Base-by-base conservation (phyloP, 768 basidiomycete species). In the Erythrobasidium yunnanense region DNA sequence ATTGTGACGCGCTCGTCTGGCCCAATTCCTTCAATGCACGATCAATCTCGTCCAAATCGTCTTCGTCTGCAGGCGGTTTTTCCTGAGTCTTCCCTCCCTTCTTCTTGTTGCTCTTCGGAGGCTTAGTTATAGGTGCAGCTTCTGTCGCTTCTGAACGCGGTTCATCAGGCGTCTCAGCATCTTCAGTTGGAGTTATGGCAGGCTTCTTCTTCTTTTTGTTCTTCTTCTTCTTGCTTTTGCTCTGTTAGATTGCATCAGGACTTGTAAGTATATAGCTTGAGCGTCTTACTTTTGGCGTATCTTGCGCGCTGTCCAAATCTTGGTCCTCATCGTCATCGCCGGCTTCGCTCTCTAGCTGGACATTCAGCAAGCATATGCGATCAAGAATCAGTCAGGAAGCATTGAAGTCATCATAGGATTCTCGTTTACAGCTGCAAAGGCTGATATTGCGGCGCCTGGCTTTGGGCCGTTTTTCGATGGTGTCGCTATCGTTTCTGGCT, bases 11-110 rank as follows among this genome's bases (percentile, higher is more conserved):
- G 63, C 65, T 55, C 11, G 23, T 8, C 42, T 55, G 35, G 18
- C 65, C 70, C n/a, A 96, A 79, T 71, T 95, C 90, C 1, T 85
- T 86, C 8, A 96, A 79, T 0, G 85, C 90, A 58, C 83, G 80
- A 71, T 95, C 90, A 27, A 97, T 78, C 69, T 96, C 90, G 71
- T 91, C 87, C 60, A 79, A 15, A 69, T 74, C 23, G 71, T 73
- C 38, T 65, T 56, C 56, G 18, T 57, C 54, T 5, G 20, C 2
- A 11, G 33, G n/a, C 4, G 80, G 76, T 15, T 81, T 83, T 0
- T 81, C 81, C 55, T 83, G 35, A 29, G 35, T 75, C 71, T 78
- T 85, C 32, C 74, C 77, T 76, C 83, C 84, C 60, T 81, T 83
- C 73, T 85, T 87, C 3, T 78, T 81, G 69, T 83, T 83, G 0